phyloP scores from a whole-genome alignment of 1,284 basidiomycete genomes.

The Vanrija humicola region DNA sequence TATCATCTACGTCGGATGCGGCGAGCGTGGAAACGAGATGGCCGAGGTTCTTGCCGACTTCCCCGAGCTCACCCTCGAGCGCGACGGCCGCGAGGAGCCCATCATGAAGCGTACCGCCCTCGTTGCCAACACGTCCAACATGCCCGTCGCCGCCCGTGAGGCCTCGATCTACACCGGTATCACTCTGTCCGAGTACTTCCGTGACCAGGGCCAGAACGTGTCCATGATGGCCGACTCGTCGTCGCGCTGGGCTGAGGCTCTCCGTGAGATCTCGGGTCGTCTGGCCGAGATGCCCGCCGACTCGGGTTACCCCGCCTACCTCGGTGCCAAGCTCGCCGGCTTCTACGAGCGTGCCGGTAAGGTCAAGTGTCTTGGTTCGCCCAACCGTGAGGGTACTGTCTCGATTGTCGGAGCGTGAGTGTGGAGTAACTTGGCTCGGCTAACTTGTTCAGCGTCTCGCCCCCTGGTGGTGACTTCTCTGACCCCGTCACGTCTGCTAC shows the following conservation, averaged over 20 bases:
- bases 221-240: constrained; percentile 99
- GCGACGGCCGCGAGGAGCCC: constrained; percentile 86
- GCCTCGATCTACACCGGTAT: constrained; percentile 99
- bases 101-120: constrained; percentile 99
- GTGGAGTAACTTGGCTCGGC: constrained; percentile 49
- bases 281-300: constrained; percentile 99
- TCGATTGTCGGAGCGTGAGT: constrained; percentile 89
- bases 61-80: constrained; percentile 90
- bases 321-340: constrained; percentile 89
- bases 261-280: constrained; percentile 99
- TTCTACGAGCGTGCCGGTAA: constrained; percentile 99
- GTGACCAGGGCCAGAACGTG: constrained; percentile 96
- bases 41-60: constrained; percentile 98
- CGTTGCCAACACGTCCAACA: constrained; percentile 99
- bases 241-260: constrained; percentile 97
- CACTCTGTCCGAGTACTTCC: constrained; percentile 98
- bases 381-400: constrained; percentile 83
- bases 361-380: constrained; percentile 86
- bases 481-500: constrained; percentile 98
- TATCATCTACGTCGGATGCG: constrained; percentile 93
- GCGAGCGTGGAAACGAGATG: constrained; percentile 59
- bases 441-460: constrained; percentile 69
- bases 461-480: constrained; percentile 98
- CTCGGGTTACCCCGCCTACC: constrained; percentile 97
- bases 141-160: constrained; percentile 99